phyloP scores from a whole-genome alignment of 2,329 filamentous ascomycete species.

The Hymenoscyphus scutula region DNA sequence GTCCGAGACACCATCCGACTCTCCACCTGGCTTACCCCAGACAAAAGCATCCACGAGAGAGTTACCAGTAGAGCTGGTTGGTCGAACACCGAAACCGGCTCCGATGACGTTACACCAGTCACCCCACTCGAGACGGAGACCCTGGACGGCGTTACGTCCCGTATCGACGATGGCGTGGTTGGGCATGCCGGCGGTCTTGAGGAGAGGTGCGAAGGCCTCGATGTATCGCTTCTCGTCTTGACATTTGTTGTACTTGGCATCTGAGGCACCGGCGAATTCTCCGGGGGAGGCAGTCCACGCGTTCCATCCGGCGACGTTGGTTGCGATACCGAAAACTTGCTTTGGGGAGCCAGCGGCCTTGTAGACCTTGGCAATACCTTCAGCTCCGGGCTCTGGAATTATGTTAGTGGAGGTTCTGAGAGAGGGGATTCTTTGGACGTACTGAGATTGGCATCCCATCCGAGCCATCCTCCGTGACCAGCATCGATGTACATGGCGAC shows the following conservation, averaged over 20 bases:
- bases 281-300: slow-evolving; percentile 30
- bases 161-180: slow-evolving; percentile 49
- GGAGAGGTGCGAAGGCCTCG: slow-evolving; percentile 40
- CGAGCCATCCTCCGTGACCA: slow-evolving; percentile 58
- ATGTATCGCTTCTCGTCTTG: slow-evolving; percentile 44
- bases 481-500: slow-evolving; percentile 58
- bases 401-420: slow-evolving; percentile 13
- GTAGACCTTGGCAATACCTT: slow-evolving; percentile 48
- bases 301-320: slow-evolving; percentile 61
- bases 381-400: slow-evolving; percentile 41
- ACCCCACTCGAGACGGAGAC: slow-evolving; percentile 45
- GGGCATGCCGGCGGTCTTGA: slow-evolving; percentile 29
- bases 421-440: not conserved
- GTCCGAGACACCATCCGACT: slow-evolving; percentile 31
- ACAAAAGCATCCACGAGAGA: slow-evolving; percentile 36
- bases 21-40: slow-evolving; percentile 39
- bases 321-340: slow-evolving; percentile 52
- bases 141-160: slow-evolving; percentile 48
- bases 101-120: slow-evolving; percentile 44
- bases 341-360: slow-evolving; percentile 49
- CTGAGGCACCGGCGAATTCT: slow-evolving; percentile 39
- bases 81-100: slow-evolving; percentile 37
- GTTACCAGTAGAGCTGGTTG: slow-evolving; percentile 27
- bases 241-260: slow-evolving; percentile 47
- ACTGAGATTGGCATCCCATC: slow-evolving; percentile 54